Percentiles rank a stretch among this genome's conserved stretches.
Conservation (phyloP, 2,329 filamentous ascomycete genomes). For the Claviceps monticola region DNA sequence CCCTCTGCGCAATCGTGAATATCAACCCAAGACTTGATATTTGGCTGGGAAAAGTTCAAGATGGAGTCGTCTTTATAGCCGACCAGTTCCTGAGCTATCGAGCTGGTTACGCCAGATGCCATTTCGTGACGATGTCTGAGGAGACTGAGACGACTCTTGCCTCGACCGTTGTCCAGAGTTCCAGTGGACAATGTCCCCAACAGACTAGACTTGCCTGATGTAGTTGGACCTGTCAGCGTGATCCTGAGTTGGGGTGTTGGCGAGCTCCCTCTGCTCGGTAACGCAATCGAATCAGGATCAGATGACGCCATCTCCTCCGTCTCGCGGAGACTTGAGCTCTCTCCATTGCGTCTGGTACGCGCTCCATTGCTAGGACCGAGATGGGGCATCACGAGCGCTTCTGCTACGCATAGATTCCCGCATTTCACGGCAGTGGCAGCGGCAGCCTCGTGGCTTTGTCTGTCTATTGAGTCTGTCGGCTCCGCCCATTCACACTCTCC, state of each 20-base stretch:
- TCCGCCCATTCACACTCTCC: slow-evolving; percentile 70
- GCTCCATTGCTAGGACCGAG: slow-evolving; percentile 25
- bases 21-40: slow-evolving; percentile 87
- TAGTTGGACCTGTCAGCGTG: slow-evolving; percentile 78
- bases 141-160: slow-evolving; percentile 75
- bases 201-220: slow-evolving; percentile 83
- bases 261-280: slow-evolving; percentile 32
- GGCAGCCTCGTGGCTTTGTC: slow-evolving; percentile 11
- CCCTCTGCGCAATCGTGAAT: slow-evolving; percentile 67
- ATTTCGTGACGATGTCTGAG: slow-evolving; percentile 91
- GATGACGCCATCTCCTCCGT: not conserved
- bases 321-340: not conserved
- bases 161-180: slow-evolving; percentile 78
- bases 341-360: not conserved
- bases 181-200: slow-evolving; percentile 81
- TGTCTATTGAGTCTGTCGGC: slow-evolving; percentile 17
- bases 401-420: slow-evolving; percentile 69
- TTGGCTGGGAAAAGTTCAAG: slow-evolving; percentile 74
- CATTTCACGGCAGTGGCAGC: slow-evolving; percentile 11
- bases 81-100: slow-evolving; percentile 83
- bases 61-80: slow-evolving; percentile 55
- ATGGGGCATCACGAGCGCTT: slow-evolving; percentile 74
- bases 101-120: slow-evolving; percentile 81
- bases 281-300: slow-evolving; percentile 6
- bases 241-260: slow-evolving; percentile 65